Base-by-base conservation (phyloP, 345 rosid species). In the Eutrema yunnanense region DNA sequence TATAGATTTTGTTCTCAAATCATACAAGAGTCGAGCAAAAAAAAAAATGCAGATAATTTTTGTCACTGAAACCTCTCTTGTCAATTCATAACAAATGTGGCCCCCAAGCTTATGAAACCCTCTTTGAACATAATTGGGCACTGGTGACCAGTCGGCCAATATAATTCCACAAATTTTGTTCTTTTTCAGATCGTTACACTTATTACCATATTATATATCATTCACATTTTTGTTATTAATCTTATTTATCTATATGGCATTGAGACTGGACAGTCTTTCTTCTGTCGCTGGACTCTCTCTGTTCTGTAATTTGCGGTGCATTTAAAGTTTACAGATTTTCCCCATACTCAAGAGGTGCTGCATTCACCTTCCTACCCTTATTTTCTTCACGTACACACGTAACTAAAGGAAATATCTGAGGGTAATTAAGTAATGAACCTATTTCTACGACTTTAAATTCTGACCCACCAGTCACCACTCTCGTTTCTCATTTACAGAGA, bases 271-370 rank as follows among this genome's bases (percentile, higher is more conserved):
- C 65, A 13, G 69, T 43, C 57, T 42, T 27, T 8, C 19, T 27
- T 68, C 12, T 74, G 52, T 67, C 73, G 62, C 54, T 59, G 37
- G 61, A 32, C 34, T 53, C 58, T 53, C 58, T 13, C 71, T 52
- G 53, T 68, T 46, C 74, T 62, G 44, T 71, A 71, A 65, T 10
- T 50, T 71, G 73, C 63, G 76, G 80, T 77, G 76, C 76, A 71
- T 77, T 77, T 36, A 77, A 16, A 65, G 59, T 65, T 65, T 59
- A 42, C 69, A 42, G 9, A 53, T 70, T 26, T 42, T 60, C 47
- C 71, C 70, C 67, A 64, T 49, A 50, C 65, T 16, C 34, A 9
- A 58, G 41, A 59, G 37, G 10, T 32, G 8, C 11, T 5, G 6
- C 42, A 76, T 70, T 76, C 27, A 62, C 72, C 11, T 11, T 63